phyloP scores from a whole-genome alignment of 495 filamentous ascomycete genomes.

The Aspergillus campestris region DNA sequence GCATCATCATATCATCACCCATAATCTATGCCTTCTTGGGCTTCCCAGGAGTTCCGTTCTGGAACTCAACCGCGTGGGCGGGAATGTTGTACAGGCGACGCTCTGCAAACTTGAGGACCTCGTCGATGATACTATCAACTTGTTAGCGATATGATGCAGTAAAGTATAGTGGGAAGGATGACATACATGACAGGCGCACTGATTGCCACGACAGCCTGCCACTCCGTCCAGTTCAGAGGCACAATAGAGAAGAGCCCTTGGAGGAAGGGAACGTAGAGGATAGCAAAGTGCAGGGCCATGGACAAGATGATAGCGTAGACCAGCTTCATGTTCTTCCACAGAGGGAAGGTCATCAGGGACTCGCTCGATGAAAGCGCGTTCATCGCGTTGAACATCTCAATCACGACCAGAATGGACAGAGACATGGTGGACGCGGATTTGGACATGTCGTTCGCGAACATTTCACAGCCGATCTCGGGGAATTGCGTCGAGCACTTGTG shows the following conservation, averaged over 20 bases:
- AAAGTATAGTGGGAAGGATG: background rate
- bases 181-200: constrained; percentile 92
- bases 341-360: constrained; percentile 82
- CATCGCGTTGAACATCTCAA: constrained; percentile 99
- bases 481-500: constrained; percentile 84
- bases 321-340: constrained; percentile 96
- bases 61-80: constrained; percentile 7
- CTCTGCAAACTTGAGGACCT: constrained; percentile 76
- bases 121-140: constrained; percentile 70
- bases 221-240: constrained; percentile 81
- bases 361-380: constrained; percentile 95
- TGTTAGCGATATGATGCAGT: constrained; percentile 10
- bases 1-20: constrained; percentile 17
- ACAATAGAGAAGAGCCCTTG: constrained; percentile 86
- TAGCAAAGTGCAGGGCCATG: constrained; percentile 92
- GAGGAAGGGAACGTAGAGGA: constrained; percentile 87
- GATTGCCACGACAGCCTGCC: constrained; percentile 85
- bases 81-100: constrained; percentile 45
- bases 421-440: constrained; percentile 94
- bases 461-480: constrained; percentile 85
- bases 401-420: constrained; percentile 85
- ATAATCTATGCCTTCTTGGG: constrained; percentile 30
- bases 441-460: constrained; percentile 84
- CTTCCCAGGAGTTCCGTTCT: constrained; percentile 30
- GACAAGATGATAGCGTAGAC: constrained; percentile 89